These are phyloP conservation scores for Fusarium sp. DNA, from an alignment of 2,329 filamentous ascomycete species.

Conservation along the genomic window DNA sequence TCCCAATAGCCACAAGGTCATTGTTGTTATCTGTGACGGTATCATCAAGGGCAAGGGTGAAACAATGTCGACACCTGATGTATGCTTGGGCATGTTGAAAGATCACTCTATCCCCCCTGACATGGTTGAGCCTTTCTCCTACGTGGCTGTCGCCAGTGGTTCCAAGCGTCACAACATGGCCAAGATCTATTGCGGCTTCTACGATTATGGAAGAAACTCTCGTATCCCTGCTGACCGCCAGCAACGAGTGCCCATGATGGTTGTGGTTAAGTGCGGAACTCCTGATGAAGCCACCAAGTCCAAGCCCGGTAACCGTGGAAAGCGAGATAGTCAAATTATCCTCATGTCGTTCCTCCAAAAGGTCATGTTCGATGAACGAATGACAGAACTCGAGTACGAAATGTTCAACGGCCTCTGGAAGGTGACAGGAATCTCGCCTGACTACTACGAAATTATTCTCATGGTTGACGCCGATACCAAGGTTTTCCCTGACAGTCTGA, in stretches of 20 bases:
- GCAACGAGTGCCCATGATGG: constrained; percentile 97
- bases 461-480: constrained; percentile 99
- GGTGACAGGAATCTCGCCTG: constrained; percentile 96
- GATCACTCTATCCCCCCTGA: constrained; percentile 83
- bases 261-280: constrained; percentile 94
- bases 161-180: constrained; percentile 99
- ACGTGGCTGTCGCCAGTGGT: constrained; percentile 94
- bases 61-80: constrained; percentile 85
- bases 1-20: constrained; percentile 98
- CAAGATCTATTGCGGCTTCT: constrained; percentile 97
- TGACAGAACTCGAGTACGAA: constrained; percentile 99
- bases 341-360: constrained; percentile 99
- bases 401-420: constrained; percentile 99
- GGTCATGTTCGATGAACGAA: constrained; percentile 99
- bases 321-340: constrained; percentile 98
- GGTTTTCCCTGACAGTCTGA: constrained; percentile 97
- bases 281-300: constrained; percentile 81
- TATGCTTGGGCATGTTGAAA: constrained; percentile 92
- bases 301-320: constrained; percentile 97
- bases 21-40: constrained; percentile 96
- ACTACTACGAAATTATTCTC: constrained; percentile 97
- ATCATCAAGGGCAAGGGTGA: constrained; percentile 97
- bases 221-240: constrained; percentile 85
- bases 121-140: constrained; percentile 90
- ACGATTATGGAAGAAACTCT: constrained; percentile 89